Evolutionary conservation across 257 asterid genomes (phyloP), one percentile per base, ranked within the genome.

Genomic region (Nicotiana paniculata): DNA sequence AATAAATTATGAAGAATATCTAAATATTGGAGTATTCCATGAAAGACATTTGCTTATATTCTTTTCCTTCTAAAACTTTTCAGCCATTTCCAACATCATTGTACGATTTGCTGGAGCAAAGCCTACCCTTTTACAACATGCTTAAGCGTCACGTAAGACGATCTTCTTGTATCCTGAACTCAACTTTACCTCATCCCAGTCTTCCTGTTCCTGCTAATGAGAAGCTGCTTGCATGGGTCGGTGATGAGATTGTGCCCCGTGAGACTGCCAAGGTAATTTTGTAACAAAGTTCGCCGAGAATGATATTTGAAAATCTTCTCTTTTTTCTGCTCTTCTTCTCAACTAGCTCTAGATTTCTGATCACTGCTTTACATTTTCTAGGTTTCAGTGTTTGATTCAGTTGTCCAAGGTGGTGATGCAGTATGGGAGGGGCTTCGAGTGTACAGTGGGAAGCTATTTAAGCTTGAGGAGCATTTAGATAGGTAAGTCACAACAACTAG

Each of bases 371-470:
- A 80, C 61, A 12, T 82, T 87, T 83, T 86, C 70, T 83, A 95
- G 97, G 95, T 95, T 82, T 93, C 98, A 65, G 96, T 93, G 51
- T 91, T 95, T 81, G 98, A 95, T 89, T 95, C 98, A 21, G 86
- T 93, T 87, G 94, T 93, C 86, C 98, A 95, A 92, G 98, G 97
- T 51, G 98, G 98, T 81, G 98, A 95, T 89, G 97, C 91, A 86
- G 97, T 90, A 84, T 93, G 98, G 97, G 98, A 95, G 84, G 98
- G 97, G 54, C 97, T 95, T 82, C 92, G 97, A 69, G 85, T 95
- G 77, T 95, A 95, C 72, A 67, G 83, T 4, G 95, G 96, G 82
- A 95, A 92, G 88, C 74, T 93, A 83, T 95, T 95, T 77, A 95
- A 95, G 88, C 91, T 95, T 75, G 98, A 93, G 87, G 98, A 95